Base-by-base conservation (phyloP, 2,329 filamentous ascomycete genomes). In the Claviceps spartinae region DNA sequence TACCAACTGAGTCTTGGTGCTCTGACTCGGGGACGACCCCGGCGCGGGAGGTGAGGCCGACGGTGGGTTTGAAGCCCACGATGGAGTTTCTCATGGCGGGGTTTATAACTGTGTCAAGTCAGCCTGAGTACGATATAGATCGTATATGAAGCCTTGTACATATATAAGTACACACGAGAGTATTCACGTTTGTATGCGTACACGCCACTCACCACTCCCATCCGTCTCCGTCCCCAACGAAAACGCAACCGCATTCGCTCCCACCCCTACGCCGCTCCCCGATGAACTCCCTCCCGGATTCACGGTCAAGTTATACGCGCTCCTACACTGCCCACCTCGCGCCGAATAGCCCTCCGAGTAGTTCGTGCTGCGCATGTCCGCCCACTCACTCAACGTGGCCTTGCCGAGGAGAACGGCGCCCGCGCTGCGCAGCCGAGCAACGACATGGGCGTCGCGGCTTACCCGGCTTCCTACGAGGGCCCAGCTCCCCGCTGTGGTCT, bases 11-110 rank as follows among this genome's bases (percentile, higher is more conserved):
- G 59, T 89, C 86, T 59, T 85, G 81, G 59, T 85, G 78, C 52
- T 77, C 69, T 11, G 74, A 78, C 60, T 85, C 82, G 0, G 85
- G 86, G 37, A 89, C 74, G 30, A 83, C 75, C 18, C 74, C 79
- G 20, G 68, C 72, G 16, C 83, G 71, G 8, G 83, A 86, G 0
- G 83, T 87, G 49, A 87, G 65, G 0, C 85, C 85, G 5, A 88
- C 82, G 1, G 84, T 88, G 1, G 85, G 84, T 66, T 88, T 89
- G 63, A 89, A 77, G 3, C 85, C 85, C 1, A 88, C 83, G 2
- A 89, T 62, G 2, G 73, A 76, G 60, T 85, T 86, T 4, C 82
- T 71, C 62, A 83, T 77, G 1, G 85, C 83, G 0, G 86, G 86
- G 62, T 79, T 82, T 60, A 88, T 86, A 16, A 89, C 74, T 69